Conservation (phyloP, 352 stramenopile genomes). For the Globisporangium carolinianum region DNA sequence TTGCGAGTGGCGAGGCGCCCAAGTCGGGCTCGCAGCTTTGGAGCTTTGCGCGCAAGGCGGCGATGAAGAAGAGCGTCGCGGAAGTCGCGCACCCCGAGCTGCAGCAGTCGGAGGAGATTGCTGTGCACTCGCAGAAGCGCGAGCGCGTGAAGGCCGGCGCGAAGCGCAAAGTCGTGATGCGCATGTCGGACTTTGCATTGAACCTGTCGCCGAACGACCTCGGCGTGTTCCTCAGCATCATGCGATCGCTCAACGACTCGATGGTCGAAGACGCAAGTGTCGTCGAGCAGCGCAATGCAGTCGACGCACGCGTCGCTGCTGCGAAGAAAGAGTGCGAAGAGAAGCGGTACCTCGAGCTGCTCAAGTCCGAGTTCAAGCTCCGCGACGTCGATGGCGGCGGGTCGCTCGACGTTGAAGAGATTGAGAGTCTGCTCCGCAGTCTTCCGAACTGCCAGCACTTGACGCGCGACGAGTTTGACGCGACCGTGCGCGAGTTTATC, state of each 20-base stretch:
- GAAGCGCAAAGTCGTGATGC: slow-evolving; percentile 57
- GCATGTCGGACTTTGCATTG: slow-evolving; percentile 82
- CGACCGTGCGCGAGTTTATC: slow-evolving; percentile 67
- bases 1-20: neutral
- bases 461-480: slow-evolving; percentile 72
- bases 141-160: slow-evolving; percentile 51
- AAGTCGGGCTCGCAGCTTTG: slow-evolving; percentile 46
- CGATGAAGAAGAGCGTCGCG: slow-evolving; percentile 48
- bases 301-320: slow-evolving; percentile 36
- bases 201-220: slow-evolving; percentile 79
- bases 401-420: slow-evolving; percentile 60
- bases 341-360: slow-evolving; percentile 55
- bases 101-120: slow-evolving; percentile 24
- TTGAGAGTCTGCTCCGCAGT: slow-evolving; percentile 52
- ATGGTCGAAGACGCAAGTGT: slow-evolving; percentile 68
- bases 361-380: slow-evolving; percentile 68
- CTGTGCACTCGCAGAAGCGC: slow-evolving; percentile 15
- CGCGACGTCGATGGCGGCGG: slow-evolving; percentile 72
- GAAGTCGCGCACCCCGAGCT: slow-evolving; percentile 53
- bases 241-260: slow-evolving; percentile 50
- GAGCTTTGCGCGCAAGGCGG: slow-evolving; percentile 42
- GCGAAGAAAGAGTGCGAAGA: slow-evolving; percentile 52
- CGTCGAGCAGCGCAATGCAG: slow-evolving; percentile 39
- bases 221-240: slow-evolving; percentile 73
- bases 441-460: slow-evolving; percentile 65